These are phyloP conservation scores for Phytophthora tubulina DNA, from an alignment of 352 stramenopile genomes.

Conservation along the genomic window DNA sequence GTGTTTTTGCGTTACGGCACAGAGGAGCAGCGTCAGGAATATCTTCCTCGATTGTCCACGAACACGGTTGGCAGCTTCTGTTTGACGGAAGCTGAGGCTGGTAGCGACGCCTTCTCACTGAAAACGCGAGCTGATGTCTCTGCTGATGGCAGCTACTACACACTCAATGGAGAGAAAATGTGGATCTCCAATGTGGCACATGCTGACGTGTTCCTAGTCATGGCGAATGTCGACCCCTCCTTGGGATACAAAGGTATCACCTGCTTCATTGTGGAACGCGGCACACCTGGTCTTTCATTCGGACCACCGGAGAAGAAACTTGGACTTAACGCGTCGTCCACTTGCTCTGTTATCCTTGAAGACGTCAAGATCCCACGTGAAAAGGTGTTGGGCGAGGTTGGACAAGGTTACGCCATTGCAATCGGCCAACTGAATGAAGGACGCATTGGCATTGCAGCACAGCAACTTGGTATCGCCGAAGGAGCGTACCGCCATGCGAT, in stretches of 20 bases:
- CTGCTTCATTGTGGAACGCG: conserved; percentile 95
- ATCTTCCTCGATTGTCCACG: conserved; percentile 74
- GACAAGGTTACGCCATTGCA: conserved; percentile 94
- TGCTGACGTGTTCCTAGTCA: conserved; percentile 94
- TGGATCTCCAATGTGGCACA: conserved; percentile 97
- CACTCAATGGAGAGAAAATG: conserved; percentile 94
- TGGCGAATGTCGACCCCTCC: conserved; percentile 90
- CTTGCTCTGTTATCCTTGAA: conserved; percentile 92
- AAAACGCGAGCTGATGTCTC: conserved; percentile 91
- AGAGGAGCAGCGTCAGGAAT: conserved; percentile 83
- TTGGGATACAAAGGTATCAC: conserved; percentile 96
- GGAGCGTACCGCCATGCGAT: conserved; percentile 92
- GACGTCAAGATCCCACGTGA: conserved; percentile 90
- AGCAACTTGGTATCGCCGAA: conserved; percentile 95
- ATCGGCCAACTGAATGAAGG: conserved; percentile 95
- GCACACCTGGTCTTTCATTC: conserved; percentile 86
- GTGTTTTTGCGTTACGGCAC: conserved; percentile 86
- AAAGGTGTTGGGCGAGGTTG: conserved; percentile 91
- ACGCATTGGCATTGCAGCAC: conserved; percentile 95
- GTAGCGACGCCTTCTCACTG: conserved; percentile 97
- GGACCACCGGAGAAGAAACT: conserved; percentile 95
- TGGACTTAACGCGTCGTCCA: conserved; percentile 94
- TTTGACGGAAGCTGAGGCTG: conserved; percentile 92
- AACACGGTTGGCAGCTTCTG: conserved; percentile 94
- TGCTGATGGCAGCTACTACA: conserved; percentile 92